Evolutionary conservation across 768 basidiomycete species (phyloP).

Genomic region (Cytidiella melzeri): DNA sequence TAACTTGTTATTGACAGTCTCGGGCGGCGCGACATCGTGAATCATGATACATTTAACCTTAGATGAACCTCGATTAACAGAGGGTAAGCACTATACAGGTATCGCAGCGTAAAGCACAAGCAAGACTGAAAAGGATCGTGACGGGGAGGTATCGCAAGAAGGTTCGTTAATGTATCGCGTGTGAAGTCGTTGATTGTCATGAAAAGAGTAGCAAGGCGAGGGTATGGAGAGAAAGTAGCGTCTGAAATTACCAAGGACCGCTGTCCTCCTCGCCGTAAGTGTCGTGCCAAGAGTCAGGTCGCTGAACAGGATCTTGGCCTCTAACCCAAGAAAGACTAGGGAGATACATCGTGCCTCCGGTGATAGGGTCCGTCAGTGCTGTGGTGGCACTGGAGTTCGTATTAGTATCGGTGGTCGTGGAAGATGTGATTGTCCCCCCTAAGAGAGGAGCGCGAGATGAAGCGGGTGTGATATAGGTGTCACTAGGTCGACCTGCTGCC

Average conservation of each 20-base stretch:
- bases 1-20: no score
- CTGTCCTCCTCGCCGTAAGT: conserved; percentile 14
- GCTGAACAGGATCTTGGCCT: conserved; percentile 4
- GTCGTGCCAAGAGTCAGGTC: conserved; percentile 9
- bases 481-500: not conserved
- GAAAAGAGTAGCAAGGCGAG: not conserved
- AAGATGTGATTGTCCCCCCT: conserved; percentile 22
- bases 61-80: no score
- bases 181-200: not conserved
- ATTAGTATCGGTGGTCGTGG: conserved; percentile 18
- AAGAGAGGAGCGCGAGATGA: conserved; percentile 9
- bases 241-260: not conserved
- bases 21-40: no score
- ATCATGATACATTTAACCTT: no score
- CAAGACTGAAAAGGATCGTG: not conserved
- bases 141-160: conserved; percentile 1
- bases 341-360: conserved; percentile 26
- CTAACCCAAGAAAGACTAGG: conserved; percentile 21
- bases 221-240: not conserved
- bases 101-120: not conserved
- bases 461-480: not conserved
- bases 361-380: conserved; percentile 27
- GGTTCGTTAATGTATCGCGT: not conserved
- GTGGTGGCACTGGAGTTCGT: conserved; percentile 28
- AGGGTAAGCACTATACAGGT: no score